Base-by-base conservation (phyloP, 805 yeast species). In the Candida peoriensis region DNA sequence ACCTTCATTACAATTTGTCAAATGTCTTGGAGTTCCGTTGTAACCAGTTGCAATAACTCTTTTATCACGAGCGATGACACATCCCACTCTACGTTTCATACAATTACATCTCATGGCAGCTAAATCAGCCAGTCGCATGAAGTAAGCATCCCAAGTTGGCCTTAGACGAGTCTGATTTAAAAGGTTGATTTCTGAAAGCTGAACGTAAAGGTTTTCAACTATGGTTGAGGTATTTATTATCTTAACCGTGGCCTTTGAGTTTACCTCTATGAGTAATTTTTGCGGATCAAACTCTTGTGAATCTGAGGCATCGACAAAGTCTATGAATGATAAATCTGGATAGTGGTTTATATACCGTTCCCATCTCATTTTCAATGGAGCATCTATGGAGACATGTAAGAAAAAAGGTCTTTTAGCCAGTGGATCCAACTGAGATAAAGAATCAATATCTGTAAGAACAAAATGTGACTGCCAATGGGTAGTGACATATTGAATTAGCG, bases 11-110 rank as follows among this genome's bases (percentile, higher is more conserved):
- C 99, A 93, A 50, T 93, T 93, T 18, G 68, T 65, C 49, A 87
- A 61, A 39, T 88, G 85, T 27, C 96, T 70, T 9, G 99, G 97
- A 0, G 99, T 93, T 2, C 99, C 99, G 52, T 93, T 93, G 60
- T 93, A 93, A 0, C 99, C 99, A 0, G 99, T 93, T 3, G 97
- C 93, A 18, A 93, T 72, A 19, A 93, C 95, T 37, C 97, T 67
- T 24, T 75, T 76, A 30, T 85, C 93, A 34, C 87, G 71, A 3
- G 87, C 96, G 13, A 93, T 74, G 8, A 93, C 97, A 60, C 97
- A 90, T 0, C 99, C 99, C 3, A 93, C 99, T 34, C 95, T 70
- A 39, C 99, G 66, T 58, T 93, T 93, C 97, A 93, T 93, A 64
- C 99, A 93, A 48, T 93, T 93, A 19, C 95, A 81, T 45, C 99